These are phyloP conservation scores for Syzygium jambos DNA, from an alignment of 345 rosid genomes.

Conservation along the genomic window DNA sequence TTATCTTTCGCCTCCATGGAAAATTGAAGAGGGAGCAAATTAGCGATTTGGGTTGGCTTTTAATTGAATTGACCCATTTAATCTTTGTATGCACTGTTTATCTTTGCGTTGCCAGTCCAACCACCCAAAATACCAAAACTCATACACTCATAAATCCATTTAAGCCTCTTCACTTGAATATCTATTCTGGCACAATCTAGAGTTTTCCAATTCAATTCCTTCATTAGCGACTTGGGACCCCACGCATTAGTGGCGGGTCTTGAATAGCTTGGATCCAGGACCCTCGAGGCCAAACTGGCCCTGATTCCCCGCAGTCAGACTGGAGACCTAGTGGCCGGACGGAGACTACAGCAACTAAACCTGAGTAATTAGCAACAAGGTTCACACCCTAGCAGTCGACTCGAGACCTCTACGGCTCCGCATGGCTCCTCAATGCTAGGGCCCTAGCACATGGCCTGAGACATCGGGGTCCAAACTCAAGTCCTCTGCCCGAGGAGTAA, in stretches of 20 bases:
- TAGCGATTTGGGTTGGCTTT: background rate
- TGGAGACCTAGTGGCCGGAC: background rate
- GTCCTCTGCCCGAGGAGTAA: background rate
- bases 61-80: background rate
- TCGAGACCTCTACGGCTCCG: background rate
- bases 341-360: background rate
- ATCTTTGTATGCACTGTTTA: background rate
- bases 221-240: background rate
- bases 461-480: background rate
- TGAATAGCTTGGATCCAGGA: background rate
- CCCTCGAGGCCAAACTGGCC: accelerated
- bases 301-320: accelerated
- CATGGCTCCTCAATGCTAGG: background rate
- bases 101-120: background rate
- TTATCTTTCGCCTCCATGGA: background rate
- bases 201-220: background rate
- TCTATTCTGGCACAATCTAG: background rate
- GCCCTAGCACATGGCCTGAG: background rate
- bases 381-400: background rate
- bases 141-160: background rate
- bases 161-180: background rate
- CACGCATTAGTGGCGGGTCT: background rate
- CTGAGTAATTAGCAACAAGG: background rate
- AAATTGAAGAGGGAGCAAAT: background rate
- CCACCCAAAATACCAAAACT: background rate